Evolutionary conservation across 805 yeast species (phyloP), one percentile per base, ranked within the genome.

Genomic region (Priceomyces haplophilus): DNA sequence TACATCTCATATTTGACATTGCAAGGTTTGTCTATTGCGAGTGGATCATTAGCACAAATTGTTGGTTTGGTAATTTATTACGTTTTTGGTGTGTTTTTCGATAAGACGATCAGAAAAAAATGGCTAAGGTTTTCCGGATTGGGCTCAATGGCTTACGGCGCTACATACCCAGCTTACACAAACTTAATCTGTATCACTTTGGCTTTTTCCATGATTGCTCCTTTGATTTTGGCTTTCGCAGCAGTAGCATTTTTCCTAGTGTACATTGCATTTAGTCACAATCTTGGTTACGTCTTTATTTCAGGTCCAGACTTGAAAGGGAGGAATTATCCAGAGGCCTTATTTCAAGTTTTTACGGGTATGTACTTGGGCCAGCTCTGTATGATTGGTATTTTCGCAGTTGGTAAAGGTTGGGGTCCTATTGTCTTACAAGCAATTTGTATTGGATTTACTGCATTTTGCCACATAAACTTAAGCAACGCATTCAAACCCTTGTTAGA

Each of bases 341-440:
- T 91, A 40, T 85, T 81, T 70, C 97, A 91, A 67, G 83, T 95
- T 0, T 75, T 91, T 59, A 82, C 83, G 30, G 99, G 99, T 44
- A 62, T 93, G 34, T 91, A 91, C 61, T 61, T 91, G 35, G 96
- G 96, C 31, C 90, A 91, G 64, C 65, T 89, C 17, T 88, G 96
- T 70, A 54, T 93, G 49, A 60, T 93, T 41, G 97, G 97, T 42
- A 64, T 93, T 43, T 90, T 88, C 59, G 86, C 80, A 13, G 95
- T 91, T 43, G 89, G 95, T 47, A 88, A 88, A 72, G 85, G 95
- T 33, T 91, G 97, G 97, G 98, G 97, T 35, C 95, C 97, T 29
- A 75, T 89, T 49, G 86, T 83, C 3, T 65, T 91, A 41, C 87
- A 85, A 61, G 82, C 80, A 1, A 72, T 90, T 40, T 71, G 84